These are phyloP conservation scores for Chlorella sorokiniana DNA, from an alignment of 139 green algal genomes.

Conservation along the genomic window DNA sequence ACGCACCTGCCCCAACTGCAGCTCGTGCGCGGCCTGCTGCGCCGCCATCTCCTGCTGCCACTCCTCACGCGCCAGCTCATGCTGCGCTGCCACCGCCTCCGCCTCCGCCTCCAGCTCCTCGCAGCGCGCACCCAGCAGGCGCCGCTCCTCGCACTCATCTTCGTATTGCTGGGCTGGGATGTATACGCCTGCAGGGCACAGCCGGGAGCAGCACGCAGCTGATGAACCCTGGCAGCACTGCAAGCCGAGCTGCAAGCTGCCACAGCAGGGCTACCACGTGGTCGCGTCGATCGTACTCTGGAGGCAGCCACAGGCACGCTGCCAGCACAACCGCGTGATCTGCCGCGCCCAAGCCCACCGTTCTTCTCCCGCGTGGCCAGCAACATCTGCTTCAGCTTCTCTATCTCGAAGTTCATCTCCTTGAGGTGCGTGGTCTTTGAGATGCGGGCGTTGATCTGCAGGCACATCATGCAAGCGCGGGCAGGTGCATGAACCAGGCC, in stretches of 20 bases:
- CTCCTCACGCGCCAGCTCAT: constrained; percentile 36
- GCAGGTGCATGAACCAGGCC: neutral
- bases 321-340: neutral
- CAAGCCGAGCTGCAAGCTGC: too few relatives aligned
- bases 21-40: constrained; percentile 11
- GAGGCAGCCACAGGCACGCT: neutral
- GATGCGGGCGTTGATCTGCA: constrained; percentile 86
- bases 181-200: constrained; percentile 38
- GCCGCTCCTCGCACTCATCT: constrained; percentile 71
- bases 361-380: constrained; percentile 90
- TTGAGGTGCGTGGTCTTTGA: constrained; percentile 95
- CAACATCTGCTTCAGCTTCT: constrained; percentile 85
- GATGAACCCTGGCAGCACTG: too few relatives aligned
- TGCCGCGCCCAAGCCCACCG: constrained; percentile 26
- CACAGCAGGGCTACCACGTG: too few relatives aligned
- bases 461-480: neutral
- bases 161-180: constrained; percentile 62
- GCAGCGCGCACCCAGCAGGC: constrained; percentile 44
- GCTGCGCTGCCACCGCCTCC: constrained; percentile 27
- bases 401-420: constrained; percentile 93
- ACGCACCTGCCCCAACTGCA: constrained; percentile 19
- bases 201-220: neutral
- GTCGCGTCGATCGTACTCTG: neutral
- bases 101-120: constrained; percentile 53
- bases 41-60: constrained; percentile 7